These are phyloP conservation scores for Drechmeria coniospora DNA, from an alignment of 2,329 filamentous ascomycete genomes.

Conservation along the genomic window DNA sequence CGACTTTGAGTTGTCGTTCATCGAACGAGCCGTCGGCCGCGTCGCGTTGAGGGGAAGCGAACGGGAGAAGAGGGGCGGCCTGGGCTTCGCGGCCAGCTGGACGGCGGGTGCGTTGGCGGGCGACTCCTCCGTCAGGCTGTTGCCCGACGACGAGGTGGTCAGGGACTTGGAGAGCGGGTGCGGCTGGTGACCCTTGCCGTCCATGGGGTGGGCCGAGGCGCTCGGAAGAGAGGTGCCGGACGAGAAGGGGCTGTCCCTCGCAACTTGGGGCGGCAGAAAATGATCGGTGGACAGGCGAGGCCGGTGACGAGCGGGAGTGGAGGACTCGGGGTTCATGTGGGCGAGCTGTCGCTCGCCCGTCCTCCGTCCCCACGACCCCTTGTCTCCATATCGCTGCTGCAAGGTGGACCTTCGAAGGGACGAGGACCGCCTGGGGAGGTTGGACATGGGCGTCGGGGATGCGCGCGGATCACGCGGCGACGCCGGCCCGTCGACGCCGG, in stretches of 20 bases:
- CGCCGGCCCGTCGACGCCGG: conserved; percentile 4
- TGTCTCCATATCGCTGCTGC: conserved; percentile 64
- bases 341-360: conserved; percentile 41
- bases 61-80: conserved; percentile 21
- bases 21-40: conserved; percentile 15
- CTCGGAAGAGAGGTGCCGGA: conserved; percentile 34
- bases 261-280: conserved; percentile 47
- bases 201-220: conserved; percentile 36
- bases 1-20: conserved; percentile 14
- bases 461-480: conserved; percentile 23
- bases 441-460: conserved; percentile 31
- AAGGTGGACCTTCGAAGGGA: conserved; percentile 77
- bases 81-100: conserved; percentile 12
- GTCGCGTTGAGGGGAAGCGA: conserved; percentile 23
- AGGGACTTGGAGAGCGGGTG: conserved; percentile 80
- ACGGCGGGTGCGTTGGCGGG: conserved; percentile 13
- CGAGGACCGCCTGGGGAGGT: conserved; percentile 52
- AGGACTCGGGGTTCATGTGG: conserved; percentile 34
- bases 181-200: conserved; percentile 35
- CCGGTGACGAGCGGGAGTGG: conserved; percentile 44
- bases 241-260: conserved; percentile 50
- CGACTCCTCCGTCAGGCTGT: conserved; percentile 60
- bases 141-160: conserved; percentile 73
- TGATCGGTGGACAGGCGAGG: conserved; percentile 69
- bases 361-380: conserved; percentile 46